phyloP scores from a whole-genome alignment of 176 grass and related monocot species.

The Bothriochloa decipiens region DNA sequence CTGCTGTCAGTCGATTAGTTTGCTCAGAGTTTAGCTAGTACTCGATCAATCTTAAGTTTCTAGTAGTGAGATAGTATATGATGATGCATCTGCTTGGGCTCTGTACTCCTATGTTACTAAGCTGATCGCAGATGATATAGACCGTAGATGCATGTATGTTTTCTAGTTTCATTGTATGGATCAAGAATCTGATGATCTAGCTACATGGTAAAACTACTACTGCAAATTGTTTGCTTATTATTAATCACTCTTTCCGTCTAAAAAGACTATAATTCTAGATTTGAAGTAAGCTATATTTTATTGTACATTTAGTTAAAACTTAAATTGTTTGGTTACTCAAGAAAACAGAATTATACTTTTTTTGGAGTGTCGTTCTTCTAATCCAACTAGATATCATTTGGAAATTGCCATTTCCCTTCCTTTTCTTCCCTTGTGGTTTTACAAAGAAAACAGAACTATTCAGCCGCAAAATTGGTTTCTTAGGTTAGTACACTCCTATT shows the following conservation, averaged over 20 bases:
- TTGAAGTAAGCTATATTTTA: too few relatives aligned
- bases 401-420: neutral
- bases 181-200: neutral
- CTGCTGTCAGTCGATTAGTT: neutral
- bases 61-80: neutral
- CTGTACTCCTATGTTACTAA: neutral
- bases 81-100: slow-evolving; percentile 21
- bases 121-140: neutral
- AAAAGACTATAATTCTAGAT: neutral
- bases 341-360: too few relatives aligned
- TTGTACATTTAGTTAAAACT: too few relatives aligned
- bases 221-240: neutral
- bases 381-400: neutral
- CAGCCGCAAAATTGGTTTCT: too few relatives aligned
- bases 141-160: neutral
- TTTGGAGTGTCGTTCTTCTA: neutral
- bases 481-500: neutral
- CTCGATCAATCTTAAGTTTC: too few relatives aligned
- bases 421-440: neutral
- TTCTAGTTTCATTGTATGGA: neutral
- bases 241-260: neutral
- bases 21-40: neutral
- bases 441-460: too few relatives aligned
- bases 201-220: neutral
- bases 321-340: too few relatives aligned